A percentile compares a stretch with the other conserved stretches of the same genome.
Conservation (phyloP, 2,329 filamentous ascomycete species). For the Penicillium sp. region DNA sequence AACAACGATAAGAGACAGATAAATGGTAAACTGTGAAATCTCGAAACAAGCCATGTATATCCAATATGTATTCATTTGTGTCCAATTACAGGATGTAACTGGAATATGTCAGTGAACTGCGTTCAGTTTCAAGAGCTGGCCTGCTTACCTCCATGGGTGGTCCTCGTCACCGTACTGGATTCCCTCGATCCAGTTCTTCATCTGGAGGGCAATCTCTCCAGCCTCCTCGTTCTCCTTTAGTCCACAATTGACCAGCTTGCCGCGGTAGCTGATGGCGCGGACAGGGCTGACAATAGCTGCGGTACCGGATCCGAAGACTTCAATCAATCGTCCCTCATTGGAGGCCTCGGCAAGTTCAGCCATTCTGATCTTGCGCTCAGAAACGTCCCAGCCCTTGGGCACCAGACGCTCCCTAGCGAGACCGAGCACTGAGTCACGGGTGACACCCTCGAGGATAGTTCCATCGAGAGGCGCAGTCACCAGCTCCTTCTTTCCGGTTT, state of each 20-base stretch:
- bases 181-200: slow-evolving; percentile 96
- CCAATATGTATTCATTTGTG: not conserved
- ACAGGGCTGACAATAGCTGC: slow-evolving; percentile 94
- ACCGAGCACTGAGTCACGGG: slow-evolving; percentile 84
- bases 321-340: slow-evolving; percentile 81
- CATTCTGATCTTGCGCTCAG: slow-evolving; percentile 93
- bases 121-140: slow-evolving; percentile 20
- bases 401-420: slow-evolving; percentile 82
- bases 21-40: not conserved
- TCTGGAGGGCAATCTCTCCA: slow-evolving; percentile 79
- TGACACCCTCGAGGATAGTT: slow-evolving; percentile 94
- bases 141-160: slow-evolving; percentile 81
- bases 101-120: slow-evolving; percentile 8
- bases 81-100: slow-evolving; percentile 29
- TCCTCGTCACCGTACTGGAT: slow-evolving; percentile 95
- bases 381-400: slow-evolving; percentile 85
- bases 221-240: slow-evolving; percentile 81
- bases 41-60: not conserved
- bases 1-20: not conserved
- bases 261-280: slow-evolving; percentile 86
- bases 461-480: slow-evolving; percentile 95
- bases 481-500: slow-evolving; percentile 88
- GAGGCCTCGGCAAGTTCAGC: slow-evolving; percentile 79
- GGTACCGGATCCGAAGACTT: slow-evolving; percentile 93
- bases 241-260: slow-evolving; percentile 79